Conservation (phyloP, 2,329 filamentous ascomycete species). For the Didymella keratinophila region DNA sequence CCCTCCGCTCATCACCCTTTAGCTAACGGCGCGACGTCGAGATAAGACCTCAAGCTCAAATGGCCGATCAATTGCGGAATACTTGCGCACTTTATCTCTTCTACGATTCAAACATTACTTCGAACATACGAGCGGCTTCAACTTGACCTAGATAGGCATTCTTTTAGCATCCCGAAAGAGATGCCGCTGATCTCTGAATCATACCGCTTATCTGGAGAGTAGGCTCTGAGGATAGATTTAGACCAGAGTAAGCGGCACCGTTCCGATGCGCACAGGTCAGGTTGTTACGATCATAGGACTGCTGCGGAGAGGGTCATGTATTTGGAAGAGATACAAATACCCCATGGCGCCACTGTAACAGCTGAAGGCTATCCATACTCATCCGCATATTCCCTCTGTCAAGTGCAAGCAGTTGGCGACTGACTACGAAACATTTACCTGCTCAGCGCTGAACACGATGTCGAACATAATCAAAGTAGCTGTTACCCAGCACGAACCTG, state of each 20-base stretch:
- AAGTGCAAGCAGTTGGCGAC: too few relatives aligned
- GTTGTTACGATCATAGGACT: background rate
- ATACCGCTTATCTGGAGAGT: background rate
- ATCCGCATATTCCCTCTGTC: background rate
- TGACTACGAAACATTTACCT: too few relatives aligned
- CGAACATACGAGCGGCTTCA: background rate
- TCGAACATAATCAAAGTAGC: constrained; percentile 48
- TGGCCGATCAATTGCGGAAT: background rate
- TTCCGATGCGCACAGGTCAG: background rate
- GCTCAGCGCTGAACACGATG: background rate
- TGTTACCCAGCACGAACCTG: constrained; percentile 66
- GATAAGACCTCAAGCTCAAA: background rate
- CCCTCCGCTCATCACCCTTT: background rate
- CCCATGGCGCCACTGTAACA: background rate
- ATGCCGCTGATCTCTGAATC: background rate
- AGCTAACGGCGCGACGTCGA: background rate
- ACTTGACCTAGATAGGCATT: background rate
- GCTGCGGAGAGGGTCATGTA: background rate
- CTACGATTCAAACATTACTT: background rate
- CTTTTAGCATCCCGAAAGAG: background rate
- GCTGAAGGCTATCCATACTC: background rate
- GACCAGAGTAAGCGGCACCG: background rate
- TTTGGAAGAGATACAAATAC: background rate
- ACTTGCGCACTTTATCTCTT: background rate
- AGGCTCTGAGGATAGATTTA: background rate